Base-by-base conservation (phyloP, 2,329 filamentous ascomycete species). In the Aspergillus pseudoviridinutans region DNA sequence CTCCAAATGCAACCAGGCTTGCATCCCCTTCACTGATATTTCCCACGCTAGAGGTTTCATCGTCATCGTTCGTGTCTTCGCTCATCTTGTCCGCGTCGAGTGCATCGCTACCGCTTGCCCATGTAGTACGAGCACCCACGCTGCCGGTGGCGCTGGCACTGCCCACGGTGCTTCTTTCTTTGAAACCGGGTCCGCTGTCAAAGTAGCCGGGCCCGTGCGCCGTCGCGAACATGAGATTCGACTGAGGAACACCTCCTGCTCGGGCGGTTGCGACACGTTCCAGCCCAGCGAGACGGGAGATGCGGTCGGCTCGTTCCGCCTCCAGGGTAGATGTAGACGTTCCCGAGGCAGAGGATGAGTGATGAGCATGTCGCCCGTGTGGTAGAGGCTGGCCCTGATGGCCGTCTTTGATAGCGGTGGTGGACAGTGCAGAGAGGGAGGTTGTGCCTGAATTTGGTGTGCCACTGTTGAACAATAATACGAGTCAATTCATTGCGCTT, bases 401-500 rank as follows among this genome's bases (percentile, higher is more conserved):
- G 66, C 93, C 93, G 72, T 97, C 93, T 76, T 97, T 96, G 81
- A 96, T 96, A 53, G 93, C 93, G 12, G 91, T 94, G 20, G 93
- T 97, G 17, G 91, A 96, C 50, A 97, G 84, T 44, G 92, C 88
- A 27, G 91, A 96, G 68, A 97, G 87, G 53, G 92, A 95, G 12
- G 92, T 97, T 3, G 91, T 95, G 44, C 90, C 89, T 64, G 91
- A 96, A 64, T 94, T 97, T 3, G 93, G 93, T 2, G 93, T 97
- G 68, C 93, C 92, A 63, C 91, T 96, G 63, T 50, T n/a, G 63
- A 17, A 28, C 9, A 32, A 9, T 28, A 62, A 55, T 64, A 52
- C 32, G 55, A 56, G 61, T 67, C 47, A 66, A 59, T 62, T n/a
- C 27, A 20, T 22, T 17, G 50, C 22, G 32, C 32, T 41, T 46